Evolutionary conservation across 2,329 filamentous ascomycete species (phyloP).

Genomic region (Camillea tinctor): DNA sequence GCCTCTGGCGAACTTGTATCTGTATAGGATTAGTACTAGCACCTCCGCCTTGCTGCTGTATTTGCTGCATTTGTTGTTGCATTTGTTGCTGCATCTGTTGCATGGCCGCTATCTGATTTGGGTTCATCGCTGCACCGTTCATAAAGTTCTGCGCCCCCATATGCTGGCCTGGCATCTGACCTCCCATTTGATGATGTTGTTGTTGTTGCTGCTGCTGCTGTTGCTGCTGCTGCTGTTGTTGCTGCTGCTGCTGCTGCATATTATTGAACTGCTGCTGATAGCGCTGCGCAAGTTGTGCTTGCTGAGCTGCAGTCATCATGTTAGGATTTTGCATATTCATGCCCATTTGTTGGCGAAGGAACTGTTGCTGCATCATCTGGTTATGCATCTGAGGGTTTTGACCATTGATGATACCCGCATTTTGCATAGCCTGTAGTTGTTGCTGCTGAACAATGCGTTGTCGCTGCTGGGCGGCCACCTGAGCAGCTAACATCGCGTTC

Average conservation of each 20-base stretch:
- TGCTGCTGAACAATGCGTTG: slow-evolving; percentile 32
- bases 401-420: slow-evolving; percentile 30
- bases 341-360: slow-evolving; percentile 40
- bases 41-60: slow-evolving; percentile 20
- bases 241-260: slow-evolving; percentile 31
- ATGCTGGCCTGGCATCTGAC: slow-evolving; percentile 39
- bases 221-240: slow-evolving; percentile 36
- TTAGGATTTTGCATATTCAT: slow-evolving; percentile 39
- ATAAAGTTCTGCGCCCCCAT: slow-evolving; percentile 44
- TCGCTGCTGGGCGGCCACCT: slow-evolving; percentile 41
- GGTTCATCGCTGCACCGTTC: slow-evolving; percentile 36
- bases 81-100: slow-evolving; percentile 36
- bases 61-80: slow-evolving; percentile 20
- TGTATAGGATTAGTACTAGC: slow-evolving; percentile 9
- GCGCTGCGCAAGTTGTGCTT: slow-evolving; percentile 37
- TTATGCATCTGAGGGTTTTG: slow-evolving; percentile 37
- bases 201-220: slow-evolving; percentile 37
- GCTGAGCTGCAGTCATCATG: slow-evolving; percentile 38
- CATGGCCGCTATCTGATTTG: slow-evolving; percentile 31
- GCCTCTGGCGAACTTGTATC: slow-evolving; percentile 36
- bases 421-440: slow-evolving; percentile 30
- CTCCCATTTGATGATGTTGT: slow-evolving; percentile 38
- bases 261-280: slow-evolving; percentile 34
- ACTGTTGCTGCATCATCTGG: slow-evolving; percentile 44
- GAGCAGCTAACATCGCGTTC: slow-evolving; percentile 41